Conservation (phyloP, 2,329 filamentous ascomycete genomes). For the Polychaeton citri region DNA sequence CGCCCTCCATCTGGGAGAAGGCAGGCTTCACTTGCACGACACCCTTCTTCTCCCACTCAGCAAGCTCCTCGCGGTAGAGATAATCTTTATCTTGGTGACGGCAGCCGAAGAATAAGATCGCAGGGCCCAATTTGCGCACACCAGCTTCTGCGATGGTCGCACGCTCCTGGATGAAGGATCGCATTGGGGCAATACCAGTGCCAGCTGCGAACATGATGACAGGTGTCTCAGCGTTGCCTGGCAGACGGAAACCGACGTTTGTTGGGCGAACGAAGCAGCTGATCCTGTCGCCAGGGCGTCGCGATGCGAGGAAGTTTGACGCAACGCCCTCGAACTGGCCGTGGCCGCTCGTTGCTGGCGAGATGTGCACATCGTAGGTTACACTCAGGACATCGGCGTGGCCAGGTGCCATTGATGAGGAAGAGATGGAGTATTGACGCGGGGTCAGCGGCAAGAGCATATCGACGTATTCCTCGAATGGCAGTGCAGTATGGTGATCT, state of each 20-base stretch:
- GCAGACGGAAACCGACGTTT: slow-evolving; percentile 31
- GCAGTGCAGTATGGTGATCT: neutral
- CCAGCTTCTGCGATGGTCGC: slow-evolving; percentile 33
- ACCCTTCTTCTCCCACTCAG: slow-evolving; percentile 45
- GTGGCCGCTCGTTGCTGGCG: slow-evolving; percentile 3
- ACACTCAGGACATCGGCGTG: slow-evolving; percentile 28
- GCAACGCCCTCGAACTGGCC: slow-evolving; percentile 28
- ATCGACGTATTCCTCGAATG: slow-evolving; percentile 40
- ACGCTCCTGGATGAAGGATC: slow-evolving; percentile 91
- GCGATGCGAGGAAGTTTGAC: slow-evolving; percentile 27
- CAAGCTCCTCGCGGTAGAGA: slow-evolving; percentile 46
- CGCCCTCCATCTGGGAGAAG: slow-evolving; percentile 39
- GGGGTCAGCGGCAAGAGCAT: slow-evolving; percentile 62
- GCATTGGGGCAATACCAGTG: slow-evolving; percentile 93
- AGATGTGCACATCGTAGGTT: slow-evolving; percentile 46
- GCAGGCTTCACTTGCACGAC: slow-evolving; percentile 49
- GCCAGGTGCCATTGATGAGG: slow-evolving; percentile 17
- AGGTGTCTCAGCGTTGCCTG: slow-evolving; percentile 25
- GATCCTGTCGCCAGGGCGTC: slow-evolving; percentile 27
- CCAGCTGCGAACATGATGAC: slow-evolving; percentile 38
- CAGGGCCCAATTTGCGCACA: slow-evolving; percentile 39
- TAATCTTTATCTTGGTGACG: slow-evolving; percentile 42
- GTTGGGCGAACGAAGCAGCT: slow-evolving; percentile 29
- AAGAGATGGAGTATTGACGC: slow-evolving; percentile 22
- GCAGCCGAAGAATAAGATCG: slow-evolving; percentile 55